Percentiles rank a stretch among this genome's conserved stretches.
Conservation (phyloP, 2,329 filamentous ascomycete species). For the Ceratocystis alfenasii region DNA sequence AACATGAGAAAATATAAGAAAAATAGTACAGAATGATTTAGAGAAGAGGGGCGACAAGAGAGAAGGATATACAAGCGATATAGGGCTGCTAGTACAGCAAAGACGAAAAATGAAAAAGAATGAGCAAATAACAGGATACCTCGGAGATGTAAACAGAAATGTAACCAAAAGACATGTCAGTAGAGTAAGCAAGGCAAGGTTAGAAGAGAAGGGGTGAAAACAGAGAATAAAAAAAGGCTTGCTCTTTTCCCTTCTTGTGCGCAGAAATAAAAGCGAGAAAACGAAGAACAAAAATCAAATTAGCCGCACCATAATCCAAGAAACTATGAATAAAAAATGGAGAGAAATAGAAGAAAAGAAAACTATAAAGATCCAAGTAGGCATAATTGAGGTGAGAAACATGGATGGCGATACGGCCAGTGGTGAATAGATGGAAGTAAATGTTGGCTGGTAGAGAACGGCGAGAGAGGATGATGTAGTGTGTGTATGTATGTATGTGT, state of each 20-base stretch:
- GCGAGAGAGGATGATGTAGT: neutral
- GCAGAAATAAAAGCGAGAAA: neutral
- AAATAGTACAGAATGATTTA: neutral
- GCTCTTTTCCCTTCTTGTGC: no score
- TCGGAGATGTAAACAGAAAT: neutral
- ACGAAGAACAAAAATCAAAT: neutral
- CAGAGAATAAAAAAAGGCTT: neutral
- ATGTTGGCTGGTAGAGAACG: no score
- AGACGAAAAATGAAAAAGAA: neutral
- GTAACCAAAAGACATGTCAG: neutral
- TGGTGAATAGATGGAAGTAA: no score
- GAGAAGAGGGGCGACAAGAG: neutral
- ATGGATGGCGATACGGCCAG: no score
- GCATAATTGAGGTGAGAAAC: neutral
- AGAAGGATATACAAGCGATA: neutral
- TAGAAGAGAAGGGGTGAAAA: neutral
- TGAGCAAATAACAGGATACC: neutral
- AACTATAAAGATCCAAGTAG: neutral
- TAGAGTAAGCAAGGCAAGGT: no score
- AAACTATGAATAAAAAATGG: neutral
- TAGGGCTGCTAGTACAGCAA: neutral
- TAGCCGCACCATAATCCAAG: conserved; percentile 8
- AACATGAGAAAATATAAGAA: neutral
- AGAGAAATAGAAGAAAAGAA: neutral
- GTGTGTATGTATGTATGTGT: neutral